Percentiles rank a stretch among this genome's conserved stretches.
phyloP scores from a whole-genome alignment of 192 early-diverging fungal genomes.

The Coemansia aciculifera region DNA sequence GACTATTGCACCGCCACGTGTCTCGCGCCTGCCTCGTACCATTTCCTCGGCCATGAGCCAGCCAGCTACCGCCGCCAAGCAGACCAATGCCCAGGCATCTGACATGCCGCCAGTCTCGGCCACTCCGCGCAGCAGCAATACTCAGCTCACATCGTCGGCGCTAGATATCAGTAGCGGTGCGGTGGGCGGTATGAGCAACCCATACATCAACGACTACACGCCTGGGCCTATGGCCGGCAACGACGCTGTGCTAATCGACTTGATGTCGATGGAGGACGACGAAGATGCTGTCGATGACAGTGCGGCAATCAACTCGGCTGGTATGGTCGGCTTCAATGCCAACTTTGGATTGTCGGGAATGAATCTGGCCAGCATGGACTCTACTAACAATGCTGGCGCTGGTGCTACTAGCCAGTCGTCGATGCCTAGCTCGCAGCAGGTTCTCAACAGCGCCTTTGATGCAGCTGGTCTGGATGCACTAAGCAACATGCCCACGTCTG shows the following conservation, averaged over 20 bases:
- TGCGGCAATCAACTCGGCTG: conserved; percentile 37
- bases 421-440: conserved; percentile 36
- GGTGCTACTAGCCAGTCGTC: neutral
- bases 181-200: conserved; percentile 46
- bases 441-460: conserved; percentile 53
- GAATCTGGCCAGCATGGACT: conserved; percentile 38
- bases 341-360: conserved; percentile 51
- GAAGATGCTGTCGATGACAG: conserved; percentile 27
- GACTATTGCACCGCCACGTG: conserved; percentile 42
- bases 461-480: conserved; percentile 51
- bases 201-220: conserved; percentile 49
- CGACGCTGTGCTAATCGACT: conserved; percentile 49
- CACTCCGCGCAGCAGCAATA: conserved; percentile 30
- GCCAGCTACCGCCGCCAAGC: conserved; percentile 6
- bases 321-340: conserved; percentile 54
- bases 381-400: neutral
- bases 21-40: conserved; percentile 46
- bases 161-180: conserved; percentile 26
- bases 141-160: conserved; percentile 38
- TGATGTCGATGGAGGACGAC: conserved; percentile 55
- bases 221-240: conserved; percentile 32
- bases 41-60: conserved; percentile 17
- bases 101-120: conserved; percentile 4
- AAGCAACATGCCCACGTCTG: conserved; percentile 31
- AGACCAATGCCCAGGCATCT: neutral